Base-by-base conservation (phyloP, 2,329 filamentous ascomycete genomes). In the Colletotrichum cereale region DNA sequence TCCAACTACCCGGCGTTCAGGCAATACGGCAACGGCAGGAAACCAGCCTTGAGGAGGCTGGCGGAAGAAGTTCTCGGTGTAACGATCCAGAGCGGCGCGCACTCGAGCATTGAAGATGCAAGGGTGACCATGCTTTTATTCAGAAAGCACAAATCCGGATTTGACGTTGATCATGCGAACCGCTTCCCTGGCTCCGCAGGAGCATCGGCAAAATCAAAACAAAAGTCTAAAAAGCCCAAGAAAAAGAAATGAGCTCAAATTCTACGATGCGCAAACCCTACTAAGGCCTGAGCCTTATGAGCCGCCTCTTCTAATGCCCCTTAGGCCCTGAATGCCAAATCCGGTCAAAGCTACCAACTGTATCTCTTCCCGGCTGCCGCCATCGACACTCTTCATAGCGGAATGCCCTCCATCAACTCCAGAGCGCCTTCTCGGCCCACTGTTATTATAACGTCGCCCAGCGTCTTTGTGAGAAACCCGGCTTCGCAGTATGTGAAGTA, bases 61-160 rank as follows among this genome's bases (percentile, higher is more conserved):
- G 88, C 89, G 1, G 83, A 84, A 68, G 85, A 90, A 77, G 78
- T 91, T 10, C 78, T 92, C 2, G 85, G 86, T 0, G 81, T 91
- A 6, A 89, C 91, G 61, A 91, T 93, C 64, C 91, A 93, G 75
- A 83, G 80, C 26, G 90, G 89, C 1, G 83, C 87, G 34, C 91
- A 92, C 79, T 92, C 89, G 2, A 92, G 90, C 79, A 83, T 92
- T 73, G 85, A 92, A 83, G 96, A 99, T 84, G 96, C 96, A 2
- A 86, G 94, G 75, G 94, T 93, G 6, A 92, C 95, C 0, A 98
- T 99, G 95, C 84, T 96, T 67, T 83, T 99, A 52, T 98, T 97
- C 78, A 88, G 93, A 73, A 89, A 90, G 75, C 90, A 95, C 79
- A 98, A 98, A 83, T 86, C 91, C 24, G 92, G 87, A 0, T 98